Evolutionary conservation across 305 asterid species (phyloP), one percentile per base, ranked within the genome.

Genomic region (Ruellia speciosa): DNA sequence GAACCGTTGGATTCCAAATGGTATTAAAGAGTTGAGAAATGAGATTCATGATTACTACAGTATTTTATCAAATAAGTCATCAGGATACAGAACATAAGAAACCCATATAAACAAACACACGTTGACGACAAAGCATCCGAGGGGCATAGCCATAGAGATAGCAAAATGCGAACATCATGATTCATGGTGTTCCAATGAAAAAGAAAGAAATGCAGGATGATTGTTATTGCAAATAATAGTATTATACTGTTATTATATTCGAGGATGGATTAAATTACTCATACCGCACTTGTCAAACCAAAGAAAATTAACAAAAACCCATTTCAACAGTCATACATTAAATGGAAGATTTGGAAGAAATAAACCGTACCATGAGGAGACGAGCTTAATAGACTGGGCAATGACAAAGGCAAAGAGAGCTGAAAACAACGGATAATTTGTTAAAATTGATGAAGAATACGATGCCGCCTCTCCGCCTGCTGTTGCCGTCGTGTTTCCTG

Each of bases 391-490:
- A 14, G 73, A 67, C 74, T 82, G 90, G 54, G 87, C 84, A 51
- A 80, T 54, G 40, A 74, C 73, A 59, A 82, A 80, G 47, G 85
- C 81, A 20, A 82, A 43, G 56, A 80, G 60, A 60, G 87, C 81
- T 31, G 85, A 77, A 17, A 75, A 58, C 37, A 79, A 72, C 5
- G 86, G 89, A 72, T 71, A 75, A 65, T 79, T 82, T 14, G 74
- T 43, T 4, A 75, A 49, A 34, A 73, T 12, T 17, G 80, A 67
- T 31, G 75, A 56, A 7, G 65, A 13, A 54, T 66, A 60, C 63
- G 82, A 66, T 34, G 81, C 28, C 16, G 77, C 55, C 12, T 65
- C 53, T 11, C 62, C 70, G 9, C 72, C 47, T 31, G 75, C 58
- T 31, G 72, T 59, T 28, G 71, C 70, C 12, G 76, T 66, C 39